Evolutionary conservation across 2,329 filamentous ascomycete species (phyloP).

Genomic region (Claviceps sorghi): DNA sequence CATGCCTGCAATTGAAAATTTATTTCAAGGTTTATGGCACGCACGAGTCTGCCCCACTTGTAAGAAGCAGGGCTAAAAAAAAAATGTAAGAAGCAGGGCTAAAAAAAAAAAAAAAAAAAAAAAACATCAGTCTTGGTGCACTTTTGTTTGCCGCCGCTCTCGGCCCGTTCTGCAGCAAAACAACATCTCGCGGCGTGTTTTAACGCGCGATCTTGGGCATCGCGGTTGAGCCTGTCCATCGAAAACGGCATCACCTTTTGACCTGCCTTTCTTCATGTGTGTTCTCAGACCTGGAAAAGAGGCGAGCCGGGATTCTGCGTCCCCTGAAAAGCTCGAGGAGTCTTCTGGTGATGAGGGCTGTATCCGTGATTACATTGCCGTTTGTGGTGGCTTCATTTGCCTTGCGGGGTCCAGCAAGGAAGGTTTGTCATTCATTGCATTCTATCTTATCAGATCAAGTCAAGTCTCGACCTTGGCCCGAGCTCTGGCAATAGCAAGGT

Average conservation of each 20-base stretch:
- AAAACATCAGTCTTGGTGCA: neutral
- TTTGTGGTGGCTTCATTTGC: neutral
- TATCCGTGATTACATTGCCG: too few relatives aligned
- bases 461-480: neutral
- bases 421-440: neutral
- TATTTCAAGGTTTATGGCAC: neutral
- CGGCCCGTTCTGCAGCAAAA: neutral
- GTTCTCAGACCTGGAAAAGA: neutral
- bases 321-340: neutral
- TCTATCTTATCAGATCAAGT: constrained; percentile 6
- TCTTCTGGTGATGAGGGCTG: neutral
- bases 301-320: neutral
- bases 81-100: neutral
- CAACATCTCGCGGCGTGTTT: neutral
- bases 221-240: neutral
- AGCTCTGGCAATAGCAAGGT: neutral
- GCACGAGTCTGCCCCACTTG: neutral
- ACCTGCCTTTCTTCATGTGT: neutral
- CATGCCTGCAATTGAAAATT: neutral
- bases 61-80: neutral
- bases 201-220: neutral
- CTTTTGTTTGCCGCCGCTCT: neutral
- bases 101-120: neutral
- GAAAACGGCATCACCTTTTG: neutral
- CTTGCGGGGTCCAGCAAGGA: neutral